Conservation (phyloP, 2,329 filamentous ascomycete genomes). For the Aspergillus neotritici region DNA sequence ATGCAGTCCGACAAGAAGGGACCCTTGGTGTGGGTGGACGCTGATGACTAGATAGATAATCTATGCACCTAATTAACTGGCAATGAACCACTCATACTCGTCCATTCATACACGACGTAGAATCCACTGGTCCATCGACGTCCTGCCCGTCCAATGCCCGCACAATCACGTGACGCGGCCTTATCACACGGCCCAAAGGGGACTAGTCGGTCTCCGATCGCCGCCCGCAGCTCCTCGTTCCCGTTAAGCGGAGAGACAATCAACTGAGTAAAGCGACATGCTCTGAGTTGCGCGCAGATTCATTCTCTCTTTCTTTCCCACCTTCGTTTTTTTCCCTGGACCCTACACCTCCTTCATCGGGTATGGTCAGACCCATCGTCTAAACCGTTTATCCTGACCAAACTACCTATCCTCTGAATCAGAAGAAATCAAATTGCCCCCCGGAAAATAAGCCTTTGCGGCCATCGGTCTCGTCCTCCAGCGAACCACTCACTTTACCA, state of each 20-base stretch:
- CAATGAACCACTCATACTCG: too few relatives aligned
- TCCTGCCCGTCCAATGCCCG: background rate
- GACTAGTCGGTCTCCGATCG: conserved; percentile 18
- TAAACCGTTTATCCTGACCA: too few relatives aligned
- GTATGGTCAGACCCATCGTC: too few relatives aligned
- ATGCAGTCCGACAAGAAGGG: conserved; percentile 53
- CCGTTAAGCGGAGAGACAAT: conserved; percentile 16
- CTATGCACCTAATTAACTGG: too few relatives aligned
- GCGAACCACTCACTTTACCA: too few relatives aligned
- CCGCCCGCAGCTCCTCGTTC: conserved; percentile 17
- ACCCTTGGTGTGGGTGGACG: conserved; percentile 40
- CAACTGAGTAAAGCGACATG: conserved; percentile 3
- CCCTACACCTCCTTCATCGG: too few relatives aligned
- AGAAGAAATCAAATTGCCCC: too few relatives aligned
- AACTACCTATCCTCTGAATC: too few relatives aligned
- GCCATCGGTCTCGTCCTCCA: too few relatives aligned
- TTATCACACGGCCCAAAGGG: conserved; percentile 17
- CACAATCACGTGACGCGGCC: conserved; percentile 18
- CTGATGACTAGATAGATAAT: conserved; percentile 25
- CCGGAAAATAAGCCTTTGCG: too few relatives aligned
- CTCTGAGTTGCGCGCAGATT: conserved; percentile 5
- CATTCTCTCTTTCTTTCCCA: background rate
- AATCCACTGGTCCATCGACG: too few relatives aligned
- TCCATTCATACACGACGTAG: too few relatives aligned
- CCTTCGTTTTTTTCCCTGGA: background rate